A percentile compares a stretch with the other conserved stretches of the same genome.
Evolutionary conservation across 805 yeast genomes (phyloP).

Genomic region (Kodamaea restingae): DNA sequence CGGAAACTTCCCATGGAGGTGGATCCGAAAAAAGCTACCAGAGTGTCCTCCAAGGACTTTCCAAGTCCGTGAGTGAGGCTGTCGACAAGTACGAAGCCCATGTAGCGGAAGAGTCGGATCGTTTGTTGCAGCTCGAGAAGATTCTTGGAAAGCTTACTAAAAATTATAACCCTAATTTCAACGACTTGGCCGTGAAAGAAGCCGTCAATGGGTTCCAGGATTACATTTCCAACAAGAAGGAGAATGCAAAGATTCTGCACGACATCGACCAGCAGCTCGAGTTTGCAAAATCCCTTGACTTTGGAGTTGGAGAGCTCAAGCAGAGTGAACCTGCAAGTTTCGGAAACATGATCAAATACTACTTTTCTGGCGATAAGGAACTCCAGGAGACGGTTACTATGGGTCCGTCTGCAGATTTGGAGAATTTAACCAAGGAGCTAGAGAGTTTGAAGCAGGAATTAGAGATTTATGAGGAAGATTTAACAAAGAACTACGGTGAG

Average conservation of each 20-base stretch:
- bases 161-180: constrained; percentile 77
- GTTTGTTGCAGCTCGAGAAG: constrained; percentile 35
- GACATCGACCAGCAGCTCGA: background rate
- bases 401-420: constrained; percentile 5
- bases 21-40: constrained; percentile 1
- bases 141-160: constrained; percentile 47
- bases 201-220: constrained; percentile 57
- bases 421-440: constrained; percentile 15
- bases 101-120: constrained; percentile 12
- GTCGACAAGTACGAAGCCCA: constrained; percentile 4
- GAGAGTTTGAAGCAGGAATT: constrained; percentile 14
- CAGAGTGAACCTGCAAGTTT: constrained; percentile 18
- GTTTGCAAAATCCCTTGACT: background rate
- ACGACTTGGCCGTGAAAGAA: constrained; percentile 80
- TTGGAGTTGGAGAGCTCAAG: constrained; percentile 13
- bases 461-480: constrained; percentile 17
- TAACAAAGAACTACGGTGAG: constrained; percentile 48
- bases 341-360: constrained; percentile 22
- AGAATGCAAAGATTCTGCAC: background rate
- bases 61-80: constrained; percentile 14
- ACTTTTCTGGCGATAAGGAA: constrained; percentile 11
- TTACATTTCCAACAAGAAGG: constrained; percentile 39
- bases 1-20: background rate
- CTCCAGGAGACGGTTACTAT: background rate
- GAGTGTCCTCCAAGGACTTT: constrained; percentile 17